Conservation (phyloP, 768 basidiomycete species). For the Termitomyces titanicus region DNA sequence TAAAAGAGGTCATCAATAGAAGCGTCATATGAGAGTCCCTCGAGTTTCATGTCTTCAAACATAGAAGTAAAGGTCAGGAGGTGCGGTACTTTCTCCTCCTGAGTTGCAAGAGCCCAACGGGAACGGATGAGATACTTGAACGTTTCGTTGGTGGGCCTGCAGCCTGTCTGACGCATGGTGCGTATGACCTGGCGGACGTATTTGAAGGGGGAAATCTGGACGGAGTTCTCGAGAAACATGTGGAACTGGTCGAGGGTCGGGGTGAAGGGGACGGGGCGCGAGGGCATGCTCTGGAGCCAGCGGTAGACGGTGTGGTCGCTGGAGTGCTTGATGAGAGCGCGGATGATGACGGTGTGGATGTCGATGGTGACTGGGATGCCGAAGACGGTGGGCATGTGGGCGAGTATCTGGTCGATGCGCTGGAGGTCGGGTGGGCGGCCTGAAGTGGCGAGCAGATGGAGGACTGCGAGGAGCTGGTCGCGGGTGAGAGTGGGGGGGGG, state of each 20-base stretch:
- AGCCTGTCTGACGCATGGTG: conserved; percentile 36
- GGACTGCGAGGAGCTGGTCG: conserved; percentile 32
- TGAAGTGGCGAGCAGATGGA: conserved; percentile 47
- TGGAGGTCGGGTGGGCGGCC: conserved; percentile 51
- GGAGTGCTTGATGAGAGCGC: conserved; percentile 41
- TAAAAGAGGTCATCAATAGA: conserved; percentile 37
- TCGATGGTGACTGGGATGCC: conserved; percentile 41
- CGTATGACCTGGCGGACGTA: conserved; percentile 33
- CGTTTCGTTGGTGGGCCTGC: conserved; percentile 40
- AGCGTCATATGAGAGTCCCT: conserved; percentile 41
- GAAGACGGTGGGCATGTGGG: conserved; percentile 44
- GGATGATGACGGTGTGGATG: conserved; percentile 46
- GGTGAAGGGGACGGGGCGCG: conserved; percentile 38
- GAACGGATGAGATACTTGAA: conserved; percentile 47
- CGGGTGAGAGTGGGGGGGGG: conserved; percentile 24
- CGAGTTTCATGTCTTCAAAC: conserved; percentile 43
- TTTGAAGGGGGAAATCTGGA: conserved; percentile 25
- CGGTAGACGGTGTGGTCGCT: conserved; percentile 39
- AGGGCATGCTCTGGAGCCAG: conserved; percentile 54
- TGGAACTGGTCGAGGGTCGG: conserved; percentile 57
- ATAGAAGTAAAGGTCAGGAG: conserved; percentile 34
- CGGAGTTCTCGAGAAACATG: conserved; percentile 41
- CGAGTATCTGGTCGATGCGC: conserved; percentile 49
- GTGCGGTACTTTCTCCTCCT: conserved; percentile 25
- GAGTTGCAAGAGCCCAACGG: conserved; percentile 28